phyloP scores from a whole-genome alignment of 2,329 filamentous ascomycete genomes.

The Alternaria novae-zelandiae region DNA sequence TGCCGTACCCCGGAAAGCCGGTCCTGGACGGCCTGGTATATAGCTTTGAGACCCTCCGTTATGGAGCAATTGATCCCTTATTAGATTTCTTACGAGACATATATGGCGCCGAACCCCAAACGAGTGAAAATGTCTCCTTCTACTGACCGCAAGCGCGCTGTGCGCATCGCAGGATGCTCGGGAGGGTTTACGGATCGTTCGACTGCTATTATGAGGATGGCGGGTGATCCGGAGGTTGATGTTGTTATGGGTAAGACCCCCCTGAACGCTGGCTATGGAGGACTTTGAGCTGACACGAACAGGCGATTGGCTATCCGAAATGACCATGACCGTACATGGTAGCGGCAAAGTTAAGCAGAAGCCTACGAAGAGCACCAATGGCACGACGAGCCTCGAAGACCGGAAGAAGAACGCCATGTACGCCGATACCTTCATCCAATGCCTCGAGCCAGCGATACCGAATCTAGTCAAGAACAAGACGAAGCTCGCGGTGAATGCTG shows the following conservation, averaged over 20 bases:
- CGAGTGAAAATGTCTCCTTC: conserved; percentile 18
- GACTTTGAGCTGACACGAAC: background rate
- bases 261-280: background rate
- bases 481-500: conserved; percentile 62
- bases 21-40: conserved; percentile 9
- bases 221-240: conserved; percentile 35
- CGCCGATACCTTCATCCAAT: conserved; percentile 56
- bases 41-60: conserved; percentile 4
- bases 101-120: conserved; percentile 8
- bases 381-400: conserved; percentile 49
- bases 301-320: conserved; percentile 39
- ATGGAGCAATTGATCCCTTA: background rate
- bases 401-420: conserved; percentile 36
- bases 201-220: conserved; percentile 43
- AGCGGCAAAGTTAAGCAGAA: conserved; percentile 44
- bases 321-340: conserved; percentile 38
- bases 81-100: background rate
- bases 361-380: conserved; percentile 31
- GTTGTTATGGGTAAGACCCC: conserved; percentile 29
- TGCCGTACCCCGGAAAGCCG: conserved; percentile 5
- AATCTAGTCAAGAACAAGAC: conserved; percentile 26
- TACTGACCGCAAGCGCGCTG: conserved; percentile 28
- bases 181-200: conserved; percentile 51
- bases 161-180: conserved; percentile 45
- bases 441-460: conserved; percentile 41